Percentiles rank a stretch among this genome's conserved stretches.
Conservation (phyloP, 2,329 filamentous ascomycete genomes). For the Aphanoascus verrucosus region DNA sequence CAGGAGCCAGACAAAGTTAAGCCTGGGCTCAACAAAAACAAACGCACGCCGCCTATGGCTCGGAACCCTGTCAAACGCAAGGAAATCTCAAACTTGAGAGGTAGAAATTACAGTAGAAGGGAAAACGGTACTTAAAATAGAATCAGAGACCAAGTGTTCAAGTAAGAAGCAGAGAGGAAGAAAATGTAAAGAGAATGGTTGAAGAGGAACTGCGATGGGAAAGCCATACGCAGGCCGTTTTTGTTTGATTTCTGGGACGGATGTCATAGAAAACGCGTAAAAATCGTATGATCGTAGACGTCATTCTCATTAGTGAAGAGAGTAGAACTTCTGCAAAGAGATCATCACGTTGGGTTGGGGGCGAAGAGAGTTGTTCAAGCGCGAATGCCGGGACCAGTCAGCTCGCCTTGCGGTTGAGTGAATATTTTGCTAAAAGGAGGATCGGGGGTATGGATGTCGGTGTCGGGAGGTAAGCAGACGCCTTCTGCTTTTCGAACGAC, state of each 20-base stretch:
- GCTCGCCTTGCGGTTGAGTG: slow-evolving; percentile 25
- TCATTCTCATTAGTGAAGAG: slow-evolving; percentile 14
- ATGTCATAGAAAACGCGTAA: slow-evolving; percentile 4
- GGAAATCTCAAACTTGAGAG: neutral
- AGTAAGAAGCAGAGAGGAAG: neutral
- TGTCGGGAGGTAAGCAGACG: slow-evolving; percentile 24
- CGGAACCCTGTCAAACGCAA: neutral
- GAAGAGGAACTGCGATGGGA: neutral
- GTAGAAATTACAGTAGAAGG: neutral
- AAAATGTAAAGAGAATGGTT: neutral
- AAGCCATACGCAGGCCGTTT: neutral
- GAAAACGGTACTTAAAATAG: neutral
- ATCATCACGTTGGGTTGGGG: neutral
- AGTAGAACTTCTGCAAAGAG: slow-evolving; percentile 2
- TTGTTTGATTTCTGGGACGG: neutral
- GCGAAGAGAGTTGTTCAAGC: neutral
- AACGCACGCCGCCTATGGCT: neutral
- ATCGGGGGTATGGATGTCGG: slow-evolving; percentile 25
- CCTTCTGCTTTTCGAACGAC: slow-evolving; percentile 41
- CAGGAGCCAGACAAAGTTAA: neutral
- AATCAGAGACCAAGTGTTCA: neutral
- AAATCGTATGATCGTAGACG: slow-evolving; percentile 12
- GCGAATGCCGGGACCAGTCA: neutral
- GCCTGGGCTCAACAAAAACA: neutral
- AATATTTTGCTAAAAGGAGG: slow-evolving; percentile 42